Percentiles rank a stretch among this genome's conserved stretches.
phyloP scores from a whole-genome alignment of 2,329 filamentous ascomycete species.

The Amesomyces nigricolor region DNA sequence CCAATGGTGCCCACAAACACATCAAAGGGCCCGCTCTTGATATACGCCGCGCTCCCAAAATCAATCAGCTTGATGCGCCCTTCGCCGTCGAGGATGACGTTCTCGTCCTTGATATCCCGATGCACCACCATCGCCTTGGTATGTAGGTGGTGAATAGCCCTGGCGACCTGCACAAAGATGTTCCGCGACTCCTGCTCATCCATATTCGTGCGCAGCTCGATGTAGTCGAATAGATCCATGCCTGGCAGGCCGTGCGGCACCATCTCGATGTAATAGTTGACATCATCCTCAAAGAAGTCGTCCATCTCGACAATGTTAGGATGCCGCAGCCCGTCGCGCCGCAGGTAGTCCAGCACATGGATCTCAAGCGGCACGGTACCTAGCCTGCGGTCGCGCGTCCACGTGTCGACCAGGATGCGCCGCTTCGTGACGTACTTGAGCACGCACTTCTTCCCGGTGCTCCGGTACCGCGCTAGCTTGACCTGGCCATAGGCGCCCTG shows the following conservation, averaged over 20 bases:
- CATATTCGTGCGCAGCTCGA: constrained; percentile 94
- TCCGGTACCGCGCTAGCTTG: constrained; percentile 84
- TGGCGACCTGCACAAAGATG: constrained; percentile 90
- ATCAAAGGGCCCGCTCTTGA: constrained; percentile 96
- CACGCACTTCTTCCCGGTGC: constrained; percentile 75
- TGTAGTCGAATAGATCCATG: constrained; percentile 99
- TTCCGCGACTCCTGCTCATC: constrained; percentile 88
- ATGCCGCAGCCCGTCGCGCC: constrained; percentile 62
- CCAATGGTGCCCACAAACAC: constrained; percentile 98
- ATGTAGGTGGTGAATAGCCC: constrained; percentile 86
- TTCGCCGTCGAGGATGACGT: constrained; percentile 91
- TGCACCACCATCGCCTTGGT: constrained; percentile 88
- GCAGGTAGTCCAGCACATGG: constrained; percentile 89
- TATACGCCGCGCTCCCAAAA: constrained; percentile 96
- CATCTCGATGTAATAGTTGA: constrained; percentile 99
- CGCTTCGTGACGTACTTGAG: constrained; percentile 97
- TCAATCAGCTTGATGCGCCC: constrained; percentile 96
- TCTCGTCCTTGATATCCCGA: constrained; percentile 98
- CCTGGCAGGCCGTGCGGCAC: constrained; percentile 88
- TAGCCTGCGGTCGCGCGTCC: constrained; percentile 87
- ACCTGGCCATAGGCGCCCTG: constrained; percentile 97
- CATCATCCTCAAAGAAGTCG: constrained; percentile 70
- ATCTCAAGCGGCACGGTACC: constrained; percentile 96
- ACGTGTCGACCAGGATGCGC: constrained; percentile 94
- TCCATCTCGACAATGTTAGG: constrained; percentile 69